These are phyloP conservation scores for Cylindrotheca closterium DNA, from an alignment of 108 stramenopile species.

Conservation along the genomic window DNA sequence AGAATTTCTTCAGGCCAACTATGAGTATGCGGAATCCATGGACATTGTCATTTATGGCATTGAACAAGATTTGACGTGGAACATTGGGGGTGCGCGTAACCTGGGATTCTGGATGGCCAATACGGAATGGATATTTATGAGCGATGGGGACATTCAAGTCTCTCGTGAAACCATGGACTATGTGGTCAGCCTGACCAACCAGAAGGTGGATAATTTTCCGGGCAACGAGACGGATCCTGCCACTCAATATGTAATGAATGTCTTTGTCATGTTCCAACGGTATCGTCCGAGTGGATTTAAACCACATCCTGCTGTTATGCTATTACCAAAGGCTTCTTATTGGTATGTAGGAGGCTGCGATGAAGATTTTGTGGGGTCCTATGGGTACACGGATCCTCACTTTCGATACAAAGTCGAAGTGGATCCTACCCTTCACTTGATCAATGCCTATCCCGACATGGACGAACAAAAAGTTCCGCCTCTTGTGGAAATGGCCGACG, in stretches of 20 bases:
- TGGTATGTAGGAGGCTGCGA: constrained; percentile 23
- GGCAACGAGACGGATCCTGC: too few species aligned
- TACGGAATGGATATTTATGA: background rate
- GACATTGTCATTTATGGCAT: background rate
- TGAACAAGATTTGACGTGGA: constrained; percentile 5
- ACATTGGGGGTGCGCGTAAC: constrained; percentile 15
- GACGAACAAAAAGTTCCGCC: too few species aligned
- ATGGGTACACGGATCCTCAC: constrained; percentile 1
- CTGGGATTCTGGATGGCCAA: background rate
- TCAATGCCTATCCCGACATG: background rate
- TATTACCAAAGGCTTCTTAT: constrained; percentile 1
- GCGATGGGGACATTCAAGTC: constrained; percentile 4
- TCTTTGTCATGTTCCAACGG: too few species aligned
- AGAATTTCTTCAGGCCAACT: background rate
- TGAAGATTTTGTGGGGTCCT: constrained; percentile 14
- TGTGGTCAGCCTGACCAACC: too few species aligned
- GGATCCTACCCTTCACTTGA: background rate
- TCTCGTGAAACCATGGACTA: background rate
- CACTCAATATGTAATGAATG: too few species aligned
- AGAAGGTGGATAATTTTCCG: too few species aligned
- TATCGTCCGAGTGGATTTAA: too few species aligned
- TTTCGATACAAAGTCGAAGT: background rate
- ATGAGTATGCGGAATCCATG: background rate
- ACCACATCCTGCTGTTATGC: too few species aligned
- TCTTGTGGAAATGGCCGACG: too few species aligned